These are phyloP conservation scores for Ettlia oleoabundans DNA, from an alignment of 139 green algal species.

Conservation along the genomic window DNA sequence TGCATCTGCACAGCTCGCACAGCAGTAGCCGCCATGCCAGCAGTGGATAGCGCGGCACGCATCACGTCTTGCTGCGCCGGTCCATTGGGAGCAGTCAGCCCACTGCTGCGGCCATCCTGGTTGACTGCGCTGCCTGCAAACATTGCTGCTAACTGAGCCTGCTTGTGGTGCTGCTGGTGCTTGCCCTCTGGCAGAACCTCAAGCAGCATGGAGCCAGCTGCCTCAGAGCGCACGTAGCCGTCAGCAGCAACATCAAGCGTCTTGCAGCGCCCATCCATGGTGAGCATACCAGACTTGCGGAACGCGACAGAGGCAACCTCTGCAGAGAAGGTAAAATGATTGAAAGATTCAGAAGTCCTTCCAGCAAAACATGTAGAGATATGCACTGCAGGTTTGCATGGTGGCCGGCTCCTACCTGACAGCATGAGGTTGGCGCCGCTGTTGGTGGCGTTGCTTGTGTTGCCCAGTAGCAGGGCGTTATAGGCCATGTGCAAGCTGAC, in stretches of 20 bases:
- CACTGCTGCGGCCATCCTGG: slow-evolving; percentile 69
- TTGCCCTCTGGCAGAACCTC: slow-evolving; percentile 6
- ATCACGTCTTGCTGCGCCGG: slow-evolving; percentile 61
- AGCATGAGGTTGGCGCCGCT: slow-evolving; percentile 58
- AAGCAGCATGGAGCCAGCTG: slow-evolving; percentile 42
- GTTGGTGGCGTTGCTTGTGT: slow-evolving; percentile 21
- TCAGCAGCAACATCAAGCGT: slow-evolving; percentile 55
- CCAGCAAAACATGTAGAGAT: too few relatives aligned
- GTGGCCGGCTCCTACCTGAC: too few relatives aligned
- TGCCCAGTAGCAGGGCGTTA: slow-evolving; percentile 32
- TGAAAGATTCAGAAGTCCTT: too few relatives aligned
- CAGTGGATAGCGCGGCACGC: slow-evolving; percentile 25
- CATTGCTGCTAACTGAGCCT: not conserved
- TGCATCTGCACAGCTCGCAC: slow-evolving; percentile 62
- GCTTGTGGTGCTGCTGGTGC: not conserved
- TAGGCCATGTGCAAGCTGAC: slow-evolving; percentile 55
- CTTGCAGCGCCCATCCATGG: slow-evolving; percentile 60
- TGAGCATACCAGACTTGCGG: slow-evolving; percentile 61
- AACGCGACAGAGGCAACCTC: slow-evolving; percentile 50
- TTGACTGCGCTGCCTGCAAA: slow-evolving; percentile 58
- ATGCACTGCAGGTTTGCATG: too few relatives aligned
- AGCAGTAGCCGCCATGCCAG: slow-evolving; percentile 24
- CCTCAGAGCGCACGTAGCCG: slow-evolving; percentile 66
- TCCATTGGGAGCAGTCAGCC: slow-evolving; percentile 68
- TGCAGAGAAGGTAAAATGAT: too few relatives aligned